Evolutionary conservation across 805 yeast species (phyloP).

Genomic region (Sporopachydermia quercuum): DNA sequence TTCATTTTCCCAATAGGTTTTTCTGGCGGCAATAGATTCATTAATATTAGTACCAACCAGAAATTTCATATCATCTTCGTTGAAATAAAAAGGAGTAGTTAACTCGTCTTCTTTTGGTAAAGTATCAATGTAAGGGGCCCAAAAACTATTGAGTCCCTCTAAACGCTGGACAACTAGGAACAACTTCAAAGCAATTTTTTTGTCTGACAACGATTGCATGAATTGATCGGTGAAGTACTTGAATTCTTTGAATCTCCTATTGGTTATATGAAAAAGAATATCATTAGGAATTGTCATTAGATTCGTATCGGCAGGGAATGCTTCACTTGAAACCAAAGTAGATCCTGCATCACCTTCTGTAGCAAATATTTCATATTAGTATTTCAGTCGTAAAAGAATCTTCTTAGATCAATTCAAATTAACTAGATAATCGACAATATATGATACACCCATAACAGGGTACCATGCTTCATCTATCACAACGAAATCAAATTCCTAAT

Average conservation of each 20-base stretch:
- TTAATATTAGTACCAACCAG: slow-evolving; percentile 59
- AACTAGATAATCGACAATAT: slow-evolving; percentile 4
- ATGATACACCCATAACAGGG: background rate
- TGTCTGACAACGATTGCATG: background rate
- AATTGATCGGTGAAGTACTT: slow-evolving; percentile 6
- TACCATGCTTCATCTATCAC: background rate
- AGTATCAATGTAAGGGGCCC: slow-evolving; percentile 30
- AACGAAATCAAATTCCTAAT: background rate
- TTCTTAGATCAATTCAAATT: slow-evolving; percentile 6
- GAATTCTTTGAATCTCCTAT: background rate
- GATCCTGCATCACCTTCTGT: slow-evolving; percentile 5
- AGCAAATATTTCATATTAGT: slow-evolving; percentile 5
- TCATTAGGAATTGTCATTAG: slow-evolving; percentile 2
- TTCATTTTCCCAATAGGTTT: slow-evolving; percentile 35
- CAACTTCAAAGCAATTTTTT: slow-evolving; percentile 6
- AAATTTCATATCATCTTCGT: slow-evolving; percentile 29
- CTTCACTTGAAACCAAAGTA: background rate
- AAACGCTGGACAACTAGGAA: slow-evolving; percentile 9
- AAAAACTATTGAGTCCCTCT: slow-evolving; percentile 13
- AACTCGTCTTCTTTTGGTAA: slow-evolving; percentile 32
- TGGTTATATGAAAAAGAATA: background rate
- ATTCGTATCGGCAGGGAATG: background rate
- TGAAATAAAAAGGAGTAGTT: slow-evolving; percentile 60
- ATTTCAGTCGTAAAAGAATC: slow-evolving; percentile 5
- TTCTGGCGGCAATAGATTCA: slow-evolving; percentile 33